Evolutionary conservation across 2,329 filamentous ascomycete genomes (phyloP).

Genomic region (Fusarium lateritium): DNA sequence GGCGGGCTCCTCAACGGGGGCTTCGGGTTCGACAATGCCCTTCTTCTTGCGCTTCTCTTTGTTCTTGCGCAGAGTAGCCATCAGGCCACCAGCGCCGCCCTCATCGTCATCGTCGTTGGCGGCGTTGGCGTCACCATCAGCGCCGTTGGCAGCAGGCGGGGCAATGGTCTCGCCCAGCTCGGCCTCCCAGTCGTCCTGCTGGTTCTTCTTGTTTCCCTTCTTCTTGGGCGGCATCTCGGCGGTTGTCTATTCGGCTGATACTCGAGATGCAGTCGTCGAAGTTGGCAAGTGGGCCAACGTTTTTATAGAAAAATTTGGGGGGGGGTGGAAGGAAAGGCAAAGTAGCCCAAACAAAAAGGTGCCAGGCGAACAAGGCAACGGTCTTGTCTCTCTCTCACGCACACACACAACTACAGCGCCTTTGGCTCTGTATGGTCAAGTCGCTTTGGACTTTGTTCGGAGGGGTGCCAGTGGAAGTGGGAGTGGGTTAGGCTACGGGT

Average conservation of each 20-base stretch:
- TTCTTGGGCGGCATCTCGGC: slow-evolving; percentile 90
- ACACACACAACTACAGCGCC: slow-evolving; percentile 20
- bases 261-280: slow-evolving; percentile 43
- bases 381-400: slow-evolving; percentile 24
- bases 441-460: slow-evolving; percentile 14
- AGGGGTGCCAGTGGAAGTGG: slow-evolving; percentile 9
- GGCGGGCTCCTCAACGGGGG: slow-evolving; percentile 67
- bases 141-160: slow-evolving; percentile 64
- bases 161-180: slow-evolving; percentile 86
- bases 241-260: slow-evolving; percentile 38
- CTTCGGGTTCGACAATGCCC: slow-evolving; percentile 76
- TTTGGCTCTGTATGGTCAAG: slow-evolving; percentile 37
- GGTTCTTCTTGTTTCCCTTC: slow-evolving; percentile 85
- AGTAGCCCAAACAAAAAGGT: slow-evolving; percentile 33
- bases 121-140: slow-evolving; percentile 63
- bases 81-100: slow-evolving; percentile 75
- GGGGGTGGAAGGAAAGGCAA: slow-evolving; percentile 4
- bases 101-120: slow-evolving; percentile 69
- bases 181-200: slow-evolving; percentile 94
- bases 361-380: slow-evolving; percentile 36
- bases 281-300: slow-evolving; percentile 36
- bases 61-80: slow-evolving; percentile 86
- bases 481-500: slow-evolving; percentile 32
- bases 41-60: slow-evolving; percentile 93
- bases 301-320: slow-evolving; percentile 34